These are phyloP conservation scores for Aspergillus versicolor DNA, from an alignment of 2,329 filamentous ascomycete species.

Conservation along the genomic window DNA sequence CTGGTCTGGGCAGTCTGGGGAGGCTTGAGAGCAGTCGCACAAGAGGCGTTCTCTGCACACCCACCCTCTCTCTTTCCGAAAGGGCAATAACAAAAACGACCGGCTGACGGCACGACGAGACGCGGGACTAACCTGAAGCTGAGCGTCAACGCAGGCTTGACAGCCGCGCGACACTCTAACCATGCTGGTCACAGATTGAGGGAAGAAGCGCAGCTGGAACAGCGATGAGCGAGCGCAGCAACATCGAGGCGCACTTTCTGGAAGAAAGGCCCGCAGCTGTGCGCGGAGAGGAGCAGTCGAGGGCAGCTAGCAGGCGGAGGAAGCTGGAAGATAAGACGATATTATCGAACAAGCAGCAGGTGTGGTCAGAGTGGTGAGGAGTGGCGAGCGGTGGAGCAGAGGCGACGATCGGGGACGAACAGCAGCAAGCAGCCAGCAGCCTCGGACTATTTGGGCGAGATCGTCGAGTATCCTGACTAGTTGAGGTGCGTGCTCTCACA, in stretches of 20 bases:
- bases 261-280: not conserved
- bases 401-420: not conserved
- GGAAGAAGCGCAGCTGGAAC: conserved; percentile 1
- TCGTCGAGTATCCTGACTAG: not conserved
- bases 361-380: not conserved
- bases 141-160: conserved; percentile 17
- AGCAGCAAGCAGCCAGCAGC: not conserved
- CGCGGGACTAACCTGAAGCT: conserved; percentile 17
- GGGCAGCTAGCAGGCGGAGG: not conserved
- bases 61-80: not conserved
- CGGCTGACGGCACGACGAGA: not conserved
- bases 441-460: not conserved
- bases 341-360: not conserved
- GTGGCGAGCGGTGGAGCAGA: not conserved
- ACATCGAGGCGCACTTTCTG: conserved; percentile 7
- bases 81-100: not conserved
- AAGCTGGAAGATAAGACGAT: not conserved
- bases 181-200: conserved; percentile 26
- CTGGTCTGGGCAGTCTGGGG: not conserved
- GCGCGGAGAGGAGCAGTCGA: not conserved
- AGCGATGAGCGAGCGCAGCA: conserved; percentile 4
- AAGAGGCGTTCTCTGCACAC: not conserved
- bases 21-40: not conserved
- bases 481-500: not conserved
- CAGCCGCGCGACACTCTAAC: conserved; percentile 34